These are phyloP conservation scores for Phialophora macrospora DNA, from an alignment of 2,329 filamentous ascomycete genomes.

Conservation along the genomic window DNA sequence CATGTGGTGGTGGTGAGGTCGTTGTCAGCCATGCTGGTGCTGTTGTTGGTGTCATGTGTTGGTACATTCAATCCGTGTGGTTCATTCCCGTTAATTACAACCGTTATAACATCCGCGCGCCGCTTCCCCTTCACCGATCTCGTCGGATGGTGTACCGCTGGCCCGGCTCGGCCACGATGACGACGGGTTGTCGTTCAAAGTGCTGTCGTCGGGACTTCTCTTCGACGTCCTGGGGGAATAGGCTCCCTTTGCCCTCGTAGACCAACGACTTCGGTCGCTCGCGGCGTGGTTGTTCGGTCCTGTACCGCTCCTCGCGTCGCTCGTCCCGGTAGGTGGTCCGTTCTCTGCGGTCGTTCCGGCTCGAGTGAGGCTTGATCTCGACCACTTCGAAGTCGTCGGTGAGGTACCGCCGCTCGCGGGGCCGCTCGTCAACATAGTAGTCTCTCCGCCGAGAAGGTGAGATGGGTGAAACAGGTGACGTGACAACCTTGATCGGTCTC, in stretches of 20 bases:
- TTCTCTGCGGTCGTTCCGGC: constrained; percentile 23
- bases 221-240: constrained; percentile 32
- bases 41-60: constrained; percentile 28
- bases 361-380: constrained; percentile 30
- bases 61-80: constrained; percentile 1
- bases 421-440: constrained; percentile 19
- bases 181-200: constrained; percentile 30
- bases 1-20: neutral
- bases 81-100: constrained; percentile 9
- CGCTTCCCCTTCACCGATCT: constrained; percentile 17
- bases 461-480: constrained; percentile 11
- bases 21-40: constrained; percentile 7
- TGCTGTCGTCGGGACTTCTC: constrained; percentile 25
- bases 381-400: constrained; percentile 23
- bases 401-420: constrained; percentile 24
- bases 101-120: constrained; percentile 8
- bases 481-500: constrained; percentile 9
- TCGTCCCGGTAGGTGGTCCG: constrained; percentile 23
- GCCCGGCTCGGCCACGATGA: constrained; percentile 34
- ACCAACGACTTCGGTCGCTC: constrained; percentile 22
- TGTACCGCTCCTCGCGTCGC: constrained; percentile 19
- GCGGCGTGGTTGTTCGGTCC: constrained; percentile 14
- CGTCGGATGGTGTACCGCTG: constrained; percentile 23
- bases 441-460: constrained; percentile 18
- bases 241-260: constrained; percentile 32